These are phyloP conservation scores for California macrophylla DNA, from an alignment of 441 rosid genomes.

Conservation along the genomic window DNA sequence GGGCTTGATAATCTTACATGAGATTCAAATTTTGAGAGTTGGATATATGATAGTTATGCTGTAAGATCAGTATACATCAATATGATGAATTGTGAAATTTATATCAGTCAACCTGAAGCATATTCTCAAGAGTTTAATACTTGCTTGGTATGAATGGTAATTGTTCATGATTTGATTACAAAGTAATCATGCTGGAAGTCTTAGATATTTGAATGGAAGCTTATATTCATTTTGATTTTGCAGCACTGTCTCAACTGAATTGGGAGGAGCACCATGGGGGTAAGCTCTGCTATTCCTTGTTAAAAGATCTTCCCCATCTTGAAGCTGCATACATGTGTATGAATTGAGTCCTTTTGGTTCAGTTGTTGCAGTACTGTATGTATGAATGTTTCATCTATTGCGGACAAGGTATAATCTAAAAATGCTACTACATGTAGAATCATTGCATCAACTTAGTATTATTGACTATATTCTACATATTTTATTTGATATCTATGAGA, in stretches of 20 bases:
- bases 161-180: background rate
- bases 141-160: background rate
- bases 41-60: no score
- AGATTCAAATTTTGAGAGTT: no score
- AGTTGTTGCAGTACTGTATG: background rate
- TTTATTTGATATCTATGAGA: no score
- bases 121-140: background rate
- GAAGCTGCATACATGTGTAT: background rate
- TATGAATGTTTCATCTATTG: background rate
- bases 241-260: slow-evolving; percentile 65
- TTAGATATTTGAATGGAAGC: slow-evolving; percentile 7
- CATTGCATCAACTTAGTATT: background rate
- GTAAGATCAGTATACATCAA: no score
- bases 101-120: background rate
- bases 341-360: background rate
- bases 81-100: background rate
- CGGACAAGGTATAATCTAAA: no score
- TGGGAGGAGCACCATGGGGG: slow-evolving; percentile 90
- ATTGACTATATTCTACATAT: no score
- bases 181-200: background rate
- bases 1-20: no score
- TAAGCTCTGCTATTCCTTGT: slow-evolving; percentile 17
- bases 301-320: background rate
- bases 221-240: slow-evolving; percentile 20
- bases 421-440: no score